Percentiles rank a stretch among this genome's conserved stretches.
phyloP scores from a whole-genome alignment of 2,329 filamentous ascomycete species.

The Tolypocladium paradoxum region DNA sequence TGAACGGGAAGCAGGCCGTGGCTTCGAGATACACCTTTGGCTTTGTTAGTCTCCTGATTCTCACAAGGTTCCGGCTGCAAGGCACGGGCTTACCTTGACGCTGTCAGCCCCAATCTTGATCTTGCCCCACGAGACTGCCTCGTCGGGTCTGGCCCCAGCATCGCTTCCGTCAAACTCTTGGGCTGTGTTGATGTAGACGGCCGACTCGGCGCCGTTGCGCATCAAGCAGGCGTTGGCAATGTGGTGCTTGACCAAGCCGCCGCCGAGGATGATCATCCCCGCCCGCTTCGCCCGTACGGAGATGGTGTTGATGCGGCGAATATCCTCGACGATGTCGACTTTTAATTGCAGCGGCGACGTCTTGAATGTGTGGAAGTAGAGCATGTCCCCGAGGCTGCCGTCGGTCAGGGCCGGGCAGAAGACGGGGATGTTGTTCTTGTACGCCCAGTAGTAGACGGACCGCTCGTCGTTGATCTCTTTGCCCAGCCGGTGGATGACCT shows the following conservation, averaged over 20 bases:
- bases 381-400: conserved; percentile 91
- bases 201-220: conserved; percentile 93
- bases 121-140: conserved; percentile 98
- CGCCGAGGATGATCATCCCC: conserved; percentile 92
- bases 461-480: conserved; percentile 89
- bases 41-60: neutral
- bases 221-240: conserved; percentile 97
- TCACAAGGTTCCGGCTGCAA: neutral
- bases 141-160: conserved; percentile 86
- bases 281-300: conserved; percentile 77
- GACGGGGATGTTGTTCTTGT: conserved; percentile 90
- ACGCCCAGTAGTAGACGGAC: conserved; percentile 95
- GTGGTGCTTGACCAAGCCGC: conserved; percentile 94
- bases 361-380: conserved; percentile 97
- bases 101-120: conserved; percentile 81
- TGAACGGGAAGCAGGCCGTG: conserved; percentile 54
- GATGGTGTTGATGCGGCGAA: conserved; percentile 85
- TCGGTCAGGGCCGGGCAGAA: conserved; percentile 96
- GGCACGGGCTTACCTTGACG: conserved; percentile 58
- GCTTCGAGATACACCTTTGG: conserved; percentile 52
- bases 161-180: conserved; percentile 98
- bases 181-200: conserved; percentile 94
- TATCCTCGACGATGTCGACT: conserved; percentile 89
- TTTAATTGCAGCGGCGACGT: conserved; percentile 69
- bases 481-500: conserved; percentile 79